Base-by-base conservation (phyloP, 495 filamentous ascomycete genomes). In the Cryomyces minteri region DNA sequence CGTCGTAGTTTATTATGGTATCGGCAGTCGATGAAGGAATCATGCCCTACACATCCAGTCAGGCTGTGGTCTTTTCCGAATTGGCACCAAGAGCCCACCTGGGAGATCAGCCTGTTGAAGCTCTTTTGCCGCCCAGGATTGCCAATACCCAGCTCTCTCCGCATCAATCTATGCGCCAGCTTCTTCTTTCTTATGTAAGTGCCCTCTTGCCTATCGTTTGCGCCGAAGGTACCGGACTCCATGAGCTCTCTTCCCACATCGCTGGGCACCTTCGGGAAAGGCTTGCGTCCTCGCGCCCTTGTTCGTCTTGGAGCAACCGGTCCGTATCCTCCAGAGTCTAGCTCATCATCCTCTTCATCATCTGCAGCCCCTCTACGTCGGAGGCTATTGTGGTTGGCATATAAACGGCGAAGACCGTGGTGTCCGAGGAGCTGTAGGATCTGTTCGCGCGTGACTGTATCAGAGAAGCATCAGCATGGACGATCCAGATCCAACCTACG, bases 1-100 rank as follows among this genome's bases (percentile, higher is more conserved):
- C 71, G 43, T 84, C 72, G 53, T 84, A 90, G 48, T 94, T 79
- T 41, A 96, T 83, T 50, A 94, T 80, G 53, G 81, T 84, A 54
- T 96, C 88, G 0, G 88, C 78, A 7, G 72, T 71, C 1, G 81
- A 81, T 4, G 72, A 72, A 4, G 90, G 90, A 40, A 72, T 63
- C 44, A 71, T 43, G 40, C 55, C 52, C 54, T 72, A 52, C 9
- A 37, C 77, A 68, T 64, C 39, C 40, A 51, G 25, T n/a, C 7
- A 45, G 39, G 32, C 33, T 5, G 49, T 34, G 4, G 45, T 32
- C 32, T 10, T 10, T 2, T 11, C 8, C 10, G 29, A 39, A 18
- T 5, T 37, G 4, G n/a, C 8, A 11, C 31, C 33, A 25, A 25
- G 18, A 25, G 18, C 40, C 4, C 10, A 47, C 37, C 34, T 41